Base-by-base conservation (phyloP, 495 filamentous ascomycete species). In the Cercophora samala region DNA sequence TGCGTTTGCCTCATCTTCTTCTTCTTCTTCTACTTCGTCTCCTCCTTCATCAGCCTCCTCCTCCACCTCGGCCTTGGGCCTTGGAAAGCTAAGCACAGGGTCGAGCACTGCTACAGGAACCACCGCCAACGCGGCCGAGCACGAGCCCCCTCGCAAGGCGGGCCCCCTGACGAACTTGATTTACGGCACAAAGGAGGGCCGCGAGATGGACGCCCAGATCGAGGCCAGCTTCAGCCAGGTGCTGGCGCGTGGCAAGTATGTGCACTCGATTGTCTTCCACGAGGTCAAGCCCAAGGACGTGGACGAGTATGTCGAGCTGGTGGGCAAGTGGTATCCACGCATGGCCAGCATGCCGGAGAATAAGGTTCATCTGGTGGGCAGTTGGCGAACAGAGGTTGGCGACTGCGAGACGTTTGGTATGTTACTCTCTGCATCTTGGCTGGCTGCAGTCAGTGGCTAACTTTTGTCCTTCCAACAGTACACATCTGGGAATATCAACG, bases 401-500 rank as follows among this genome's bases (percentile, higher is more conserved):
- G 96, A 98, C 72, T 96, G 93, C 72, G 94, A 98, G 73, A 97
- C 93, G 0, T 99, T 99, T 81, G 89, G 95, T 98, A 85, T 23
- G 85, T 78, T 24, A n/a, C 53, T 19, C 13, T 56, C n/a, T 56
- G 37, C 3, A 11, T 9, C 15, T 9, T 17, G 15, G 5, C 5
- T 46, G 3, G 9, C 37, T 46, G 6, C 54, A 29, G n/a, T 29
- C 51, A 21, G 15, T 60, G 22, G 1, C 55, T 54, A 63, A 46
- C 11, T 13, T 46, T 46, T 62, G 0, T 59, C 18, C 26, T n/a
- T 21, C 53, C 6, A 11, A 19, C 9, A 93, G 95, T 99, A 29
- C 95, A 99, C 78, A 99, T 99, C 77, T 99, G 95, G 95, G 95
- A 99, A 79, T 99, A 99, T 79, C 93, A 98, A 77, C 90, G 93